Base-by-base conservation (phyloP, 805 yeast genomes). In the Saturnispora mendoncae region DNA sequence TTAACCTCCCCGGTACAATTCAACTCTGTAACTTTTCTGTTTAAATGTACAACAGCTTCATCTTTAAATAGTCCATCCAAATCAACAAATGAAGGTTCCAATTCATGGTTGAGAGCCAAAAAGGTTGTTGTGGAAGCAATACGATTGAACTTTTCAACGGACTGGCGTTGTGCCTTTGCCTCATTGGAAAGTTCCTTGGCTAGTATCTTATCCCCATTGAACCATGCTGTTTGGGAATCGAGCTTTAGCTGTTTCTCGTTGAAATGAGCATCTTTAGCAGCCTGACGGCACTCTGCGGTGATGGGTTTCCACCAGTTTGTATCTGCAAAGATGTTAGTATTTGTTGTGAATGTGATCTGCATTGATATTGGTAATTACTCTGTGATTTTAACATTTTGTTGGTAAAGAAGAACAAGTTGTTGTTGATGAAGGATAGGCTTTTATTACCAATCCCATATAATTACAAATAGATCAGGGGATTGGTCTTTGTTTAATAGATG, bases 41-140 rank as follows among this genome's bases (percentile, higher is more conserved):
- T 33, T 15, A 39, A 21, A 17, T 26, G 23, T 8, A 13, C 12
- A 9, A 39, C 74, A 5, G 97, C 96, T 63, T 90, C 98, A 56
- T 79, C 80, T 14, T 88, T 92, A 52, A 70, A 88, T 28, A 90
- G 65, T 0, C 98, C 98, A 60, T 90, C 97, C 40, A 90, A 68
- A 63, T 90, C 97, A 47, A 90, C 84, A 60, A 88, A 97, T 57
- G 84, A 81, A 20, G 69, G 69, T 23, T 73, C 78, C n/a, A 88
- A 78, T 55, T 87, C 97, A 30, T 84, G 74, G 55, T 90, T 90
- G 60, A 90, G 90, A 48, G 82, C 88, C 30, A 78, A 66, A 58
- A 88, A 90, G 1, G 84, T 95, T 54, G 80, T 87, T 57, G 79
- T 85, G 1, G 96, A 96, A 3, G 97, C 98, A 58, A 79, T 76